Percentiles rank a stretch among this genome's conserved stretches.
Conservation (phyloP, 768 basidiomycete genomes). For the Saitozyma podzolica region DNA sequence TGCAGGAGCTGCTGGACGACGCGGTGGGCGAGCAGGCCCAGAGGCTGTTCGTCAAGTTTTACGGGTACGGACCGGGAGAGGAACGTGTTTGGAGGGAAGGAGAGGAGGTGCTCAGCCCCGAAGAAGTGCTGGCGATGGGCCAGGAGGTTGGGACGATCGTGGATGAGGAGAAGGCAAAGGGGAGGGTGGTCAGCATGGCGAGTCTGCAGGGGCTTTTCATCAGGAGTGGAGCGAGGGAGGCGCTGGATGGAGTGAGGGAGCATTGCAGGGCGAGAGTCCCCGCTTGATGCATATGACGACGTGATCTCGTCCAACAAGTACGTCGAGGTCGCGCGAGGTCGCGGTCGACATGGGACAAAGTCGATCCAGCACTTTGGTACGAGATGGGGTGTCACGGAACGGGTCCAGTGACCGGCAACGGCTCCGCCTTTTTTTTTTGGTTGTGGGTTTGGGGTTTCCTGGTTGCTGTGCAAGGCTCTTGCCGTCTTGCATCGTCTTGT, state of each 20-base stretch:
- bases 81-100: constrained; percentile 28
- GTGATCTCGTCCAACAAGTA: too few species aligned
- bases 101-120: constrained; percentile 43
- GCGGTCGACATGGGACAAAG: too few species aligned
- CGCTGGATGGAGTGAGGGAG: constrained; percentile 27
- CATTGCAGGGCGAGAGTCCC: background rate
- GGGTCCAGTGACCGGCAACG: too few species aligned
- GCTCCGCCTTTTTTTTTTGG: too few species aligned
- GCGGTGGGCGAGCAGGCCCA: constrained; percentile 78
- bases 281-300: too few species aligned
- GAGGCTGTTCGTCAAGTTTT: constrained; percentile 79
- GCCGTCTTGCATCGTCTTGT: too few species aligned
- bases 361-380: too few species aligned
- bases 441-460: too few species aligned
- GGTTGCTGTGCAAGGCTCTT: too few species aligned
- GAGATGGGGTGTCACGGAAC: too few species aligned
- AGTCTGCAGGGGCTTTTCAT: constrained; percentile 94
- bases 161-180: constrained; percentile 58
- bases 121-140: constrained; percentile 58
- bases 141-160: constrained; percentile 62
- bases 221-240: constrained; percentile 57
- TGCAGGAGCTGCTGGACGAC: constrained; percentile 79
- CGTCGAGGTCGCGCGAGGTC: too few species aligned
- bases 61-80: constrained; percentile 56
- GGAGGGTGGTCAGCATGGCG: constrained; percentile 85